Percentiles rank a stretch among this genome's conserved stretches.
Evolutionary conservation across 2,329 filamentous ascomycete species (phyloP).

Genomic region (Diaporthe sp.): DNA sequence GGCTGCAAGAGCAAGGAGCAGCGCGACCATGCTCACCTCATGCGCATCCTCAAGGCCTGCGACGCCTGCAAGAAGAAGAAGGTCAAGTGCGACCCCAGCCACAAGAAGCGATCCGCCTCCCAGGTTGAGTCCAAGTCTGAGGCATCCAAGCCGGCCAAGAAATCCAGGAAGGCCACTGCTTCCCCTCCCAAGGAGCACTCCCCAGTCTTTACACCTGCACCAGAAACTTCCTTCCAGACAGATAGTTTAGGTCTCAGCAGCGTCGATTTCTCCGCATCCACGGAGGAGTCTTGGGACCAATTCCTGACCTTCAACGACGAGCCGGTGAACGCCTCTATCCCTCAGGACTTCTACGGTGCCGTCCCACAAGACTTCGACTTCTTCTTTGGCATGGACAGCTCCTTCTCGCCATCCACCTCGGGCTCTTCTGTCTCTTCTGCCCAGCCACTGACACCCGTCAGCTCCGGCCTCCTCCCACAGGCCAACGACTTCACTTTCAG

Average conservation of each 20-base stretch:
- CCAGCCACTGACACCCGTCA: slow-evolving; percentile 36
- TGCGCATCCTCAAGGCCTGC: slow-evolving; percentile 77
- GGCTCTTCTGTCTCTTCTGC: slow-evolving; percentile 35
- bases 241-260: slow-evolving; percentile 34
- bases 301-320: slow-evolving; percentile 37
- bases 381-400: slow-evolving; percentile 33
- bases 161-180: slow-evolving; percentile 49
- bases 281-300: slow-evolving; percentile 37
- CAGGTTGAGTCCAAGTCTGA: slow-evolving; percentile 47
- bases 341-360: slow-evolving; percentile 34
- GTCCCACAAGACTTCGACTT: slow-evolving; percentile 38
- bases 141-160: slow-evolving; percentile 56
- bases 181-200: slow-evolving; percentile 12
- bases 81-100: slow-evolving; percentile 71
- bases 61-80: slow-evolving; percentile 73
- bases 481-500: slow-evolving; percentile 37
- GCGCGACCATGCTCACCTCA: slow-evolving; percentile 74
- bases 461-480: slow-evolving; percentile 31
- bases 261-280: slow-evolving; percentile 14
- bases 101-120: slow-evolving; percentile 61
- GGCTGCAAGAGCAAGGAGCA: slow-evolving; percentile 77
- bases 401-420: slow-evolving; percentile 32
- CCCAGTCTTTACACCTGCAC: slow-evolving; percentile 20
- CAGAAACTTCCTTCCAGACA: slow-evolving; percentile 38
- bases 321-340: slow-evolving; percentile 12